Percentiles rank a stretch among this genome's conserved stretches.
These are phyloP conservation scores for Hericium rajendrae DNA, from an alignment of 768 basidiomycete species.

Conservation along the genomic window DNA sequence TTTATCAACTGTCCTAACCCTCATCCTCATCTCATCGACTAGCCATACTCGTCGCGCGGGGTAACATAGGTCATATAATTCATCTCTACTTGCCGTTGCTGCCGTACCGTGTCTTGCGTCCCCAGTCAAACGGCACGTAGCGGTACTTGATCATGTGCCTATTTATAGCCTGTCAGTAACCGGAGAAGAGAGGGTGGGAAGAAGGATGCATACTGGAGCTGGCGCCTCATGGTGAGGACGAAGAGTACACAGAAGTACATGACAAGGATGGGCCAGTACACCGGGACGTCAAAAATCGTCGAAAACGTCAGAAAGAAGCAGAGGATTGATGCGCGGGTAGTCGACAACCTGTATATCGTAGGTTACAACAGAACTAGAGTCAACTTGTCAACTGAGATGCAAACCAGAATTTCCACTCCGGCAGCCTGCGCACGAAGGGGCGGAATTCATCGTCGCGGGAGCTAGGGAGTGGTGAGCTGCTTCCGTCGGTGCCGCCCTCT, in stretches of 20 bases:
- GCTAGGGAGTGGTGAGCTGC: slow-evolving; percentile 49
- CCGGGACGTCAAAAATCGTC: slow-evolving; percentile 86
- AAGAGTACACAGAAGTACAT: slow-evolving; percentile 96
- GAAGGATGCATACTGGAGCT: slow-evolving; percentile 62
- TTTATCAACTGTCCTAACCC: not conserved
- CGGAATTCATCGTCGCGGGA: slow-evolving; percentile 90
- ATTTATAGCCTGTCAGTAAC: not conserved
- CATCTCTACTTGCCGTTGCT: slow-evolving; percentile 33
- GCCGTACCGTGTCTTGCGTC: slow-evolving; percentile 86
- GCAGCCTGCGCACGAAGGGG: slow-evolving; percentile 90
- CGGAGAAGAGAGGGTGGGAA: slow-evolving; percentile 3
- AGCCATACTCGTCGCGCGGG: not conserved
- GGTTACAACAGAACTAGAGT: not conserved
- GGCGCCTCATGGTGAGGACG: slow-evolving; percentile 88
- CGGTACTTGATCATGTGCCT: slow-evolving; percentile 99
- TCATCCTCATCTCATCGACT: not conserved
- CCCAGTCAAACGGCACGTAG: slow-evolving; percentile 92
- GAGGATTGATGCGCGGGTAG: slow-evolving; percentile 81
- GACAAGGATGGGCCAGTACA: slow-evolving; percentile 98
- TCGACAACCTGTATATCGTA: slow-evolving; percentile 57
- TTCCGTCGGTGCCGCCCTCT: slow-evolving; percentile 58
- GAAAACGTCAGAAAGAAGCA: slow-evolving; percentile 77
- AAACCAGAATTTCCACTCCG: slow-evolving; percentile 96
- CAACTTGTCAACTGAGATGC: slow-evolving; percentile 12
- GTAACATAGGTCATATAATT: not conserved